Evolutionary conservation across 495 filamentous ascomycete species (phyloP), one percentile per base, ranked within the genome.

Genomic region (Aspergillus ostianus): DNA sequence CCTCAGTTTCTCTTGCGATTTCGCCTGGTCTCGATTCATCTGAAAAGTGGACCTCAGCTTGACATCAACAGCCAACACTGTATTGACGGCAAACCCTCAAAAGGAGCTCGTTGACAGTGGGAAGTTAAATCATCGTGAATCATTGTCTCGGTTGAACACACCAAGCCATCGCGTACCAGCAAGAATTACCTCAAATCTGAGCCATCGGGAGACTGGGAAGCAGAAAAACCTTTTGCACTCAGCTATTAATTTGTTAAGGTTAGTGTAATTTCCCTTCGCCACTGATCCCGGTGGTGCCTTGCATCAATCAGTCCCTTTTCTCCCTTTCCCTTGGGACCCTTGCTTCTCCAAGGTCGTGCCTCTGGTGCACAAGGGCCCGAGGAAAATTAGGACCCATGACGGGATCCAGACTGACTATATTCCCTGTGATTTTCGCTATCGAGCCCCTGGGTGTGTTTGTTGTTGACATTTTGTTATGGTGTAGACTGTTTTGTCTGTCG

Each of bases 111-210:
- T 15, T 41, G 36, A 41, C 12, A 0, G 36, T 17, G 12, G 29
- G 62, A 60, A 61, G 57, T 44, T 47, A 61, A 47, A 65, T 23
- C 55, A 60, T 57, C 65, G 65, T 68, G 65, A 63, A 68, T 62
- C 65, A 51, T 60, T 68, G 71, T 77, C 71, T 77, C 74, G 71
- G 73, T 68, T 72, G 67, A 71, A 59, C 56, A 66, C 66, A 68
- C 72, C 66, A 60, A 32, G 53, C 55, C 23, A 65, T 62, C 61
- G 46, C 60, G 57, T 26, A 51, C 55, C 60, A 63, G 55, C 51
- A 60, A 32, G 55, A 59, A 58, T 44, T 18, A 56, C 59, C 56
- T 60, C 51, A 58, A 51, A 50, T 30, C 47, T 32, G 58, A 51
- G 44, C 47, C 53, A 57, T 55, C 52, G 46, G 30, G 54, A 51